A percentile compares a stretch with the other conserved stretches of the same genome.
Conservation (phyloP, 805 yeast species). For the Yarrowia keelungensis region DNA sequence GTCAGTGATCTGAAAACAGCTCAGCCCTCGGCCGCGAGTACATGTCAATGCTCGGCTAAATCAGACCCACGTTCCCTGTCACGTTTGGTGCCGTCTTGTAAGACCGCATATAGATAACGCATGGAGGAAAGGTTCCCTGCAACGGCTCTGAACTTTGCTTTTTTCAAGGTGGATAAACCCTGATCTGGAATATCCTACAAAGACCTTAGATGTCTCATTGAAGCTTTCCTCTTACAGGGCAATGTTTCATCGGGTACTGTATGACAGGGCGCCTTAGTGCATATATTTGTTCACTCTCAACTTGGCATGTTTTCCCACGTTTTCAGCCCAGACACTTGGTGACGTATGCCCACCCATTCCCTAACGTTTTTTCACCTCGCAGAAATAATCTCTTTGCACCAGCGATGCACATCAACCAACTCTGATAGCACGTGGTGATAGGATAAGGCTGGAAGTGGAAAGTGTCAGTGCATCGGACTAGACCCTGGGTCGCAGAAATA, state of each 20-base stretch:
- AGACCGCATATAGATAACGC: constrained; percentile 11
- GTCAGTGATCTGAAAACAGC: too few relatives aligned
- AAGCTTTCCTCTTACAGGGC: too few relatives aligned
- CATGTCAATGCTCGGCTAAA: too few relatives aligned
- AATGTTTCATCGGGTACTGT: too few relatives aligned
- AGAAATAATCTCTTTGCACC: not conserved
- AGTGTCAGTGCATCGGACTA: not conserved
- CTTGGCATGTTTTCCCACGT: not conserved
- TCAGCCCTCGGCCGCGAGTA: too few relatives aligned
- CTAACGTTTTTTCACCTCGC: not conserved
- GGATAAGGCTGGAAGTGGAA: constrained; percentile 3
- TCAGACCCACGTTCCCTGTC: too few relatives aligned
- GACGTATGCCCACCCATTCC: not conserved
- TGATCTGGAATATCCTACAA: not conserved
- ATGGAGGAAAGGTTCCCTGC: not conserved
- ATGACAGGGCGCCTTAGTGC: too few relatives aligned
- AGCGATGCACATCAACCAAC: constrained; percentile 4
- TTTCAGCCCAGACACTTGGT: not conserved
- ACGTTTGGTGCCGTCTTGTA: too few relatives aligned
- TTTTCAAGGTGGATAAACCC: constrained; percentile 14
- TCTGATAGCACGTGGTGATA: constrained; percentile 21
- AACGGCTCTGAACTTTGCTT: constrained; percentile 5
- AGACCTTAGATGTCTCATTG: too few relatives aligned
- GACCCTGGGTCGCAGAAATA: not conserved
- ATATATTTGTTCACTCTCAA: too few relatives aligned